Base-by-base conservation (phyloP, 108 stramenopile genomes). In the Cylindrotheca closterium region DNA sequence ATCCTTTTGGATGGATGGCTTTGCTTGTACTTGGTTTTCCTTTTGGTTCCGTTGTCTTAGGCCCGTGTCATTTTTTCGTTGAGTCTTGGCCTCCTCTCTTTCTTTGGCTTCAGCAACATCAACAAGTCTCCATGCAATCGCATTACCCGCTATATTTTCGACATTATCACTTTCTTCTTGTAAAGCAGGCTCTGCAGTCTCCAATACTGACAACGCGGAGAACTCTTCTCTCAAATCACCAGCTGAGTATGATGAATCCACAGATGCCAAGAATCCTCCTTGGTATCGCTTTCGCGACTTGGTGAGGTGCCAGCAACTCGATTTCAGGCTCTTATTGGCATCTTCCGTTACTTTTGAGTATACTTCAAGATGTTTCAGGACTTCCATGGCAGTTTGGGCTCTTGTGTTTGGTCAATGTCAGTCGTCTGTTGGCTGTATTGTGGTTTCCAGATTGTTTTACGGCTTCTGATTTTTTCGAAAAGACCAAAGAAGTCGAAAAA, bases 221-320 rank as follows among this genome's bases (percentile, higher is more conserved):
- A 71, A 58, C 50, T 71, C 70, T 56, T 71, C 70, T 33, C 70
- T 61, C 30, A 71, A 18, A 30, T 63, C 48, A 29, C 58, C 62
- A 0, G 70, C 62, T 1, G 54, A 49, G 34, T 55, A 71, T 2
- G 46, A 31, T 7, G 48, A 52, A 21, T 55, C 55, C 55, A 63
- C 51, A 29, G 54, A 45, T 4, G 47, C 60, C 25, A 45, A 55
- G n/a, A 71, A 25, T 3, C 29, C 30, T 0, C 70, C 70, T 12
- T 53, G 29, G 34, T 48, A 29, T 49, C 54, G 54, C 49, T 71
- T 71, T 23, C 70, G 61, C 7, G 58, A 46, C 56, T 71, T 71
- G 33, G 61, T 63, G 19, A 71, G 31, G n/a, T 71, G 70, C 70
- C 70, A 71, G 29, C 56, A 23, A 47, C 62, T 47, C 21, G 30